Evolutionary conservation across 208 protist species (phyloP), one percentile per base, ranked within the genome.

Genomic region (Crithidia acanthocephali): DNA sequence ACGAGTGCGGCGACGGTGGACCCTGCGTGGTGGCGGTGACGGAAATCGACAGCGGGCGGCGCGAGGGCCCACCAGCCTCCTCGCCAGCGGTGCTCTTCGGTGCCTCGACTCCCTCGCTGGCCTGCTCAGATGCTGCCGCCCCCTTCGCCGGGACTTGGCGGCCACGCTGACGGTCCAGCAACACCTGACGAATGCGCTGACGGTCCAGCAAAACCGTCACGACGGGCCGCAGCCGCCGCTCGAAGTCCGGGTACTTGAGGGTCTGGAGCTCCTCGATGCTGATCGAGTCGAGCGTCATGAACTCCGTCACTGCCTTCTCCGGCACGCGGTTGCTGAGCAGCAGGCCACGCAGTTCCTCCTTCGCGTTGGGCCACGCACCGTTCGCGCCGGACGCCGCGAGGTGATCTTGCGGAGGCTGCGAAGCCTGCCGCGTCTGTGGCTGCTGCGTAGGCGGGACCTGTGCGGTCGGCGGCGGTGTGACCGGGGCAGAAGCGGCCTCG

Each of bases 311-410:
- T 5, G 51, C 58, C 53, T 56, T 72, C 61, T 78, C 79, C 27
- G 80, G 55, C 1, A 84, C 65, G 25, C 69, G 61, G 13, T 32
- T 62, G 28, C 47, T 53, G 15, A 77, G 56, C 59, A 84, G 74
- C 23, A 66, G 13, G 5, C 62, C 59, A 10, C 74, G 74, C 37
- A 82, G 72, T 50, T 79, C 72, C 66, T 82, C 77, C 52, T 79
- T 62, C 16, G 71, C 62, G 23, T 80, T 72, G 1, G 69, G 69
- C 68, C 66, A 75, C 25, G 56, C 32, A 15, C 61, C 61, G 9
- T 45, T 44, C 55, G 40, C 42, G n/a, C n/a, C n/a, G n/a, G n/a
- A n/a, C n/a, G n/a, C n/a, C n/a, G n/a, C n/a, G n/a, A n/a, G n/a
- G n/a, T 47, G 22, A 15, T 37, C 28, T 57, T 48, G 44, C 44